Conservation (phyloP, 345 rosid species). For the Rhizophora apiculata region DNA sequence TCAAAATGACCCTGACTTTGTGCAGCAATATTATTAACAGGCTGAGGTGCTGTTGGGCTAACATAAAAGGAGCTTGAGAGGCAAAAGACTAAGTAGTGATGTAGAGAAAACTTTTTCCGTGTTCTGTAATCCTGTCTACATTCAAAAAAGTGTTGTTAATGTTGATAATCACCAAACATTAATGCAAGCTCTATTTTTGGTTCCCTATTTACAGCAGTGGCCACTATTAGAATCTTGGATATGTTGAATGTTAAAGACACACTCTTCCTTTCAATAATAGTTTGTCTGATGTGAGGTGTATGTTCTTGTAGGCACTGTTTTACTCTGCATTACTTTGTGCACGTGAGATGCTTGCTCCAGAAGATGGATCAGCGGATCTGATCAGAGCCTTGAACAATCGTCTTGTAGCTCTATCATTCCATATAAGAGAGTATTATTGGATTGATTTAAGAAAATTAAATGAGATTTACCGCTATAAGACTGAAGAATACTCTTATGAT, state of each 20-base stretch:
- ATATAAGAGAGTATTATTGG: slow-evolving; percentile 95
- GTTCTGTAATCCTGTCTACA: background rate
- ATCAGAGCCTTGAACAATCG: slow-evolving; percentile 78
- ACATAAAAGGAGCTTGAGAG: background rate
- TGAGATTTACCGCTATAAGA: slow-evolving; percentile 34
- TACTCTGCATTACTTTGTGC: slow-evolving; percentile 81
- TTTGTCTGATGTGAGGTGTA: background rate
- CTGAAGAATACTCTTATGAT: slow-evolving; percentile 88
- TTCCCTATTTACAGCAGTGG: background rate
- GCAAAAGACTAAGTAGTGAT: background rate
- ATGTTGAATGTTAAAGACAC: background rate
- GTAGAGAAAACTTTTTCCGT: background rate
- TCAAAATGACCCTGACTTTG: background rate
- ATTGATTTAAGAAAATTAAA: slow-evolving; percentile 44
- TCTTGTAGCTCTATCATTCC: slow-evolving; percentile 82
- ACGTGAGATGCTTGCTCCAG: slow-evolving; percentile 85
- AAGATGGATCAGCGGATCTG: slow-evolving; percentile 86
- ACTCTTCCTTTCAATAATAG: background rate
- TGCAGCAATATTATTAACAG: background rate
- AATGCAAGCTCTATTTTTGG: background rate
- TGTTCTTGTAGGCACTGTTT: slow-evolving; percentile 65
- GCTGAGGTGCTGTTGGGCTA: background rate
- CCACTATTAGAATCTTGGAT: background rate
- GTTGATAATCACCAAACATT: background rate
- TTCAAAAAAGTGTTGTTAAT: background rate